Evolutionary conservation across 2,329 filamentous ascomycete species (phyloP), one percentile per base, ranked within the genome.

Genomic region (Exophiala oligosperma): DNA sequence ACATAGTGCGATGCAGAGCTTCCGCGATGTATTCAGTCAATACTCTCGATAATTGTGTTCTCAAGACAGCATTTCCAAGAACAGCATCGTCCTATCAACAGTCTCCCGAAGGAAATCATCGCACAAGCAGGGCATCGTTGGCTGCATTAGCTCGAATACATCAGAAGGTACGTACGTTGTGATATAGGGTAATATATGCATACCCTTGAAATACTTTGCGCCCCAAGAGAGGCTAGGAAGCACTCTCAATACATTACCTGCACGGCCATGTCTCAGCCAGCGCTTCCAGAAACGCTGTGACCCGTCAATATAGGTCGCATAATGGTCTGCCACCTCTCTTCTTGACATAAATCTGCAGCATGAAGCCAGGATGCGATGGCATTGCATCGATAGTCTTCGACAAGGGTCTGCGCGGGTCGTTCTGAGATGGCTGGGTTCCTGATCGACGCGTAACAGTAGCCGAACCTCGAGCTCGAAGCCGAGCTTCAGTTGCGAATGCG

Each of bases 261-360:
- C 9, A 47, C 44, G 44, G 44, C 14, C 11, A 47, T 47, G 44
- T 47, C 44, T 47, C 14, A 47, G 44, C 28, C 2, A 14, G 23
- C 17, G 24, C 24, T 47, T 28, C 44, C 44, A 47, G 28, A 21
- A 21, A 47, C 44, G 28, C 23, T 47, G 21, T 47, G 23, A 47
- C 44, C 44, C 44, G 44, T 28, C 23, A 47, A 47, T 47, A 26
- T 47, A 47, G 44, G 44, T 47, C 44, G 44, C 44, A 47, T 47
- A 47, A 7, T 47, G 44, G 44, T 28, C 44, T 47, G 44, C 44
- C 44, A 47, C 12, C 44, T 47, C 44, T 24, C 44, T 43, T 23
- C 21, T 47, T 47, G 24, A 47, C 44, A 47, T 47, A 47, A 47
- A 28, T 21, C 44, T 47, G 44, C 44, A 47, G 44, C 44, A n/a